These are phyloP conservation scores for Chaetoscypha palmicola DNA, from an alignment of 2,329 filamentous ascomycete genomes.

Conservation along the genomic window DNA sequence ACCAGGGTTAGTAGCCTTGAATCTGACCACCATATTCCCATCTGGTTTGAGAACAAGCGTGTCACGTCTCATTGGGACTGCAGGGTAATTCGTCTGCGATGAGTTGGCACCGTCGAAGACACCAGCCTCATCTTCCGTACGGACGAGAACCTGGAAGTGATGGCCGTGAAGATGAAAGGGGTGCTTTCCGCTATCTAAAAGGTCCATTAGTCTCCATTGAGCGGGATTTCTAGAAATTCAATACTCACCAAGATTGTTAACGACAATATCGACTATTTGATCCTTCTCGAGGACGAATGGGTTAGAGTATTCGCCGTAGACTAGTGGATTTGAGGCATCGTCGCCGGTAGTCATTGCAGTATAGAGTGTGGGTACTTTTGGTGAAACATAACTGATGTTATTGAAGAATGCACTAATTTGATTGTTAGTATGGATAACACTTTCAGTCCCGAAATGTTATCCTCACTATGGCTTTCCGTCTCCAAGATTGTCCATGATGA, in stretches of 20 bases:
- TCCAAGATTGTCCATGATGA: constrained; percentile 59
- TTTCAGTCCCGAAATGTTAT: background rate
- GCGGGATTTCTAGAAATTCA: too few species aligned
- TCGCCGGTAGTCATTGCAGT: constrained; percentile 51
- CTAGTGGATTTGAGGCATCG: constrained; percentile 45
- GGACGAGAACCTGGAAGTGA: constrained; percentile 60
- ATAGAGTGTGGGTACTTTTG: constrained; percentile 62
- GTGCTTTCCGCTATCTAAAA: constrained; percentile 55
- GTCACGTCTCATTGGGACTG: constrained; percentile 59
- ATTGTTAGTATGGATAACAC: constrained; percentile 3
- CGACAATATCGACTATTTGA: constrained; percentile 63
- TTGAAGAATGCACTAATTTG: constrained; percentile 47
- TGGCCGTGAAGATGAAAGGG: constrained; percentile 74
- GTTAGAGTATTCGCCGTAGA: constrained; percentile 63
- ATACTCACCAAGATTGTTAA: constrained; percentile 56
- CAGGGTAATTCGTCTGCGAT: constrained; percentile 41
- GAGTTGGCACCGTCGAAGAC: constrained; percentile 42
- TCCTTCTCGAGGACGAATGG: constrained; percentile 62
- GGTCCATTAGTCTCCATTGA: too few species aligned
- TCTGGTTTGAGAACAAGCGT: constrained; percentile 58
- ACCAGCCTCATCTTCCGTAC: constrained; percentile 51
- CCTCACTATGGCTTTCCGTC: constrained; percentile 60
- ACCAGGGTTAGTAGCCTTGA: constrained; percentile 60
- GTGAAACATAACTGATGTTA: constrained; percentile 55
- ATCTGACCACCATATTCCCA: constrained; percentile 63